Percentiles rank a stretch among this genome's conserved stretches.
Conservation (phyloP, 2,329 filamentous ascomycete genomes). For the Aspergillus ibericus region DNA sequence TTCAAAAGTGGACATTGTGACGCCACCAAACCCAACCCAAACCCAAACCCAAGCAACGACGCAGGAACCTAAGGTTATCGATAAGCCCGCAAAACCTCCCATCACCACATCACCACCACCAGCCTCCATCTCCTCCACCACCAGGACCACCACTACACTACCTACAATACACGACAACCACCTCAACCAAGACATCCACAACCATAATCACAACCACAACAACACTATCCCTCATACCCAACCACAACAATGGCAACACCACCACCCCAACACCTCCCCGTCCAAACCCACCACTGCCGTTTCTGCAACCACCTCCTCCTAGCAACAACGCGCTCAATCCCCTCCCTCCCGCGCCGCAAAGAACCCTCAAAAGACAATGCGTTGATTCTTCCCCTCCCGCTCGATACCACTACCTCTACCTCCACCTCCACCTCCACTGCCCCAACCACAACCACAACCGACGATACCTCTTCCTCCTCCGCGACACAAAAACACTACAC, state of each 20-base stretch:
- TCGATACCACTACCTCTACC: not conserved
- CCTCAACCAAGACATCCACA: not conserved
- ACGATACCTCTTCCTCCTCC: constrained; percentile 16
- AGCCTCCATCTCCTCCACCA: not conserved
- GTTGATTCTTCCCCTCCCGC: constrained; percentile 53
- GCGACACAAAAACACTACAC: constrained; percentile 41
- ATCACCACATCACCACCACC: not conserved
- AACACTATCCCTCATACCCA: not conserved
- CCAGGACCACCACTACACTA: not conserved
- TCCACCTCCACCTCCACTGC: constrained; percentile 13
- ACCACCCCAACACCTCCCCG: constrained; percentile 23
- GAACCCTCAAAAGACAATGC: constrained; percentile 53
- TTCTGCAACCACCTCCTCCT: constrained; percentile 66
- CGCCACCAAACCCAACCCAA: too few relatives aligned
- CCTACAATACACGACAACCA: not conserved
- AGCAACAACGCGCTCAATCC: constrained; percentile 56
- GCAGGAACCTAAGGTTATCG: not conserved
- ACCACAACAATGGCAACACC: not conserved
- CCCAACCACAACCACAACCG: constrained; percentile 19
- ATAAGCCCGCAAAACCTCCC: not conserved
- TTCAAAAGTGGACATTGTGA: too few relatives aligned
- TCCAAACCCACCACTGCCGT: constrained; percentile 60
- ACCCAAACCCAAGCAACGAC: not conserved
- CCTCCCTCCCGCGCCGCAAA: constrained; percentile 54
- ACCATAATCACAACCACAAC: not conserved